A percentile compares a stretch with the other conserved stretches of the same genome.
phyloP scores from a whole-genome alignment of 371 early-diverging fungal genomes.

The Syncephalastrum racemosum region DNA sequence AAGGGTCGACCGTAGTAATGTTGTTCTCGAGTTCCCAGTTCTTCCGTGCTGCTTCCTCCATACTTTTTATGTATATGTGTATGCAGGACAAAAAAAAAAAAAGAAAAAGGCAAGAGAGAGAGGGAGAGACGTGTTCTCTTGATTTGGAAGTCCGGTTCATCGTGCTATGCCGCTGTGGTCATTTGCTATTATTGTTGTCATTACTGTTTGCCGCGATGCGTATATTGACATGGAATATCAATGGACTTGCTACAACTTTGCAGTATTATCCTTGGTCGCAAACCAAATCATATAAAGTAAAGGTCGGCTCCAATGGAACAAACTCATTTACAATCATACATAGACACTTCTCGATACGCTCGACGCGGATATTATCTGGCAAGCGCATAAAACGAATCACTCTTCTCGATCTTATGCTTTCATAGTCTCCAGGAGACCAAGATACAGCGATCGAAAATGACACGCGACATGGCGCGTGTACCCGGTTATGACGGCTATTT shows the following conservation, averaged over 20 bases:
- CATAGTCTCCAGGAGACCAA: constrained; percentile 78
- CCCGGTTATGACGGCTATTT: constrained; percentile 79
- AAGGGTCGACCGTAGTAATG: constrained; percentile 67
- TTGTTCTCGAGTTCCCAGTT: constrained; percentile 88
- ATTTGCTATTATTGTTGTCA: too few species aligned
- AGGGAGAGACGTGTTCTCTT: too few species aligned
- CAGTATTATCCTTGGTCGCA: constrained; percentile 63
- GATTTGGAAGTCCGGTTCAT: too few species aligned
- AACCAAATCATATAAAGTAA: constrained; percentile 56
- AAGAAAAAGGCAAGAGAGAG: too few species aligned
- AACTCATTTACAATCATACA: background rate
- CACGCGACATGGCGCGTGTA: constrained; percentile 63
- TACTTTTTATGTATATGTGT: constrained; percentile 1
- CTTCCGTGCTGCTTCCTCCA: constrained; percentile 63
- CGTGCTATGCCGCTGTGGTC: too few species aligned
- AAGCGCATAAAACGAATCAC: constrained; percentile 5
- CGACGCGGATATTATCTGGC: constrained; percentile 73
- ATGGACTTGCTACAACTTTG: constrained; percentile 57
- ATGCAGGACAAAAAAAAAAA: too few species aligned
- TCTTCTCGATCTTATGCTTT: background rate
- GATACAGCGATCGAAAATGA: constrained; percentile 57
- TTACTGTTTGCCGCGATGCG: constrained; percentile 34
- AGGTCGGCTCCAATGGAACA: background rate
- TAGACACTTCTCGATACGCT: constrained; percentile 59
- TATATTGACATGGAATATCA: constrained; percentile 69